A percentile compares a stretch with the other conserved stretches of the same genome.
These are phyloP conservation scores for Oryza brachyantha DNA, from an alignment of 176 grass and related monocot species.

Conservation along the genomic window DNA sequence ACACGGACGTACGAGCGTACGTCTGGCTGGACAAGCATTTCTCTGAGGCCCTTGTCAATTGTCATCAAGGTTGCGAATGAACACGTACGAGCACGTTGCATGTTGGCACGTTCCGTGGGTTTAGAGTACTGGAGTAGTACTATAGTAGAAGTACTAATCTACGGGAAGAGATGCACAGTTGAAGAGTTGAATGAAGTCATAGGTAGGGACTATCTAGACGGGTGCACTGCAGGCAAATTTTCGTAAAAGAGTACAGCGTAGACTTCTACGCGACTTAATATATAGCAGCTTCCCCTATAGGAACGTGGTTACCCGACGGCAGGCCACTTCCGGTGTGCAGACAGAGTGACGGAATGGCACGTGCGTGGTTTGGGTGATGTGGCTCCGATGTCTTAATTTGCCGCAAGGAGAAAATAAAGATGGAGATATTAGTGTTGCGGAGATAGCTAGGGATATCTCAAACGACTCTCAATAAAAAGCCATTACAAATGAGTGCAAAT, in stretches of 20 bases:
- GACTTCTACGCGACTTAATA: background rate
- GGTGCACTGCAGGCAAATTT: background rate
- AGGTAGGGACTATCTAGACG: no score
- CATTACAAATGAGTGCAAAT: no score
- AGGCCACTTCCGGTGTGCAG: no score
- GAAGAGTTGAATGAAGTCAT: no score
- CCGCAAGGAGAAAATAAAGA: no score
- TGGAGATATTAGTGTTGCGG: no score
- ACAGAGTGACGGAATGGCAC: no score
- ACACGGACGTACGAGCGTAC: background rate
- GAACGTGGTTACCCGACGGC: background rate
- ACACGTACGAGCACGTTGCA: background rate
- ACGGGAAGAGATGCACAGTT: no score
- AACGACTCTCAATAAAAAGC: no score
- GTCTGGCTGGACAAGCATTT: background rate
- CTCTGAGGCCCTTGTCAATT: background rate
- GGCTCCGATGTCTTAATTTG: no score
- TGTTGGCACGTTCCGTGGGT: background rate
- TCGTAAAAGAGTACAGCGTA: background rate
- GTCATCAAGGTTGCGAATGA: background rate
- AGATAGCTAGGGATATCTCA: no score
- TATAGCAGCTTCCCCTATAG: background rate
- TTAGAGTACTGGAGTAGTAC: background rate
- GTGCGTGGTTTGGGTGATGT: no score
- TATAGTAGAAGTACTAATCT: background rate